Percentiles rank a stretch among this genome's conserved stretches.
phyloP scores from a whole-genome alignment of 2,329 filamentous ascomycete genomes.

The Emergomyces pasteurianus region DNA sequence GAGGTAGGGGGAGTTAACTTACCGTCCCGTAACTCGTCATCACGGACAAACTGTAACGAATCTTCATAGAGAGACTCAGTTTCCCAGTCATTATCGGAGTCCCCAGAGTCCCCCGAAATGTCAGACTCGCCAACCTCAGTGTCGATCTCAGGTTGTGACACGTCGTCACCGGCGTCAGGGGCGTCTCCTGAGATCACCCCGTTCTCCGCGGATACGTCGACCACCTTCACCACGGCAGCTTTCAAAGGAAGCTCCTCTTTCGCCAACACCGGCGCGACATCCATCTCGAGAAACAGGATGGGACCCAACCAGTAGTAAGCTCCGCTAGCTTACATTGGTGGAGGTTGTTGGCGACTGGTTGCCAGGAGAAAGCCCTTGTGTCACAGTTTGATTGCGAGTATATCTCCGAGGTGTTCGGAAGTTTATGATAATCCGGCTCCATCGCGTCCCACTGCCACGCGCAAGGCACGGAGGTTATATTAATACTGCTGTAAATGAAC shows the following conservation, averaged over 20 bases:
- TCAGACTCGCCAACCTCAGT: slow-evolving; percentile 9
- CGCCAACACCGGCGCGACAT: slow-evolving; percentile 25
- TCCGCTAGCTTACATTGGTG: slow-evolving; percentile 21
- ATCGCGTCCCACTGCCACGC: neutral
- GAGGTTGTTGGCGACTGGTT: slow-evolving; percentile 13
- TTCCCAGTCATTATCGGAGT: slow-evolving; percentile 11
- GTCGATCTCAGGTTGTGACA: slow-evolving; percentile 24
- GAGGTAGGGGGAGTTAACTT: slow-evolving; percentile 1
- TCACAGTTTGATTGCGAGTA: neutral
- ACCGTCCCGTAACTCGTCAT: slow-evolving; percentile 38
- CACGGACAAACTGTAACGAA: slow-evolving; percentile 45
- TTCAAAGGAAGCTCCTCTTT: slow-evolving; percentile 23
- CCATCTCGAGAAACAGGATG: slow-evolving; percentile 25
- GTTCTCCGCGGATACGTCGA: slow-evolving; percentile 18
- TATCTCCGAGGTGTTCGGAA: neutral
- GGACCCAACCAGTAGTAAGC: slow-evolving; percentile 22
- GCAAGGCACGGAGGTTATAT: neutral
- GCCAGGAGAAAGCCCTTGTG: neutral
- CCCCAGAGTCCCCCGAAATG: neutral
- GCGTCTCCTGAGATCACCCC: slow-evolving; percentile 14
- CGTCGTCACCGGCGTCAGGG: slow-evolving; percentile 20
- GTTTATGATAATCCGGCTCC: neutral
- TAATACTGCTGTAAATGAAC: no score
- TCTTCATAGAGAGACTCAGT: slow-evolving; percentile 48
- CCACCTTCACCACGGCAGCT: slow-evolving; percentile 25